phyloP scores from a whole-genome alignment of 2,329 filamentous ascomycete species.

The Hypomyces rosellus region DNA sequence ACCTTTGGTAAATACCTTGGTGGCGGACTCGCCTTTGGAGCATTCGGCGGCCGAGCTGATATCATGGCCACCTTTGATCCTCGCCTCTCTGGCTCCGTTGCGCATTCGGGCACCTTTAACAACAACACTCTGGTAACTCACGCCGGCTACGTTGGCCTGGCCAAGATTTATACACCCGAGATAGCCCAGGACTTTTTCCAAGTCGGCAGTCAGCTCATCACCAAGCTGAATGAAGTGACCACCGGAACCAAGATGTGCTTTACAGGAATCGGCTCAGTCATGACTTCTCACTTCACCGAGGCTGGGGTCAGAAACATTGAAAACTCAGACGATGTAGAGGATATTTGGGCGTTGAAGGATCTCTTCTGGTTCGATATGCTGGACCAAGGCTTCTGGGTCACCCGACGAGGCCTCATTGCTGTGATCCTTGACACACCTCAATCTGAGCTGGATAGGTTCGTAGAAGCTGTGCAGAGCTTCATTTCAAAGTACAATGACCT shows the following conservation, averaged over 20 bases:
- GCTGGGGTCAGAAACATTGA: conserved; percentile 21
- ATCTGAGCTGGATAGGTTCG: conserved; percentile 35
- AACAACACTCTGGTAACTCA: conserved; percentile 58
- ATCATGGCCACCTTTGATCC: conserved; percentile 56
- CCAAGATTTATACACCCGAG: conserved; percentile 28
- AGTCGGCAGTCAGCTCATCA: conserved; percentile 24
- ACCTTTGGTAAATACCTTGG: conserved; percentile 63
- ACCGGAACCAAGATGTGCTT: conserved; percentile 32
- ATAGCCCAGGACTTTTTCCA: conserved; percentile 26
- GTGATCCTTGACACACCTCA: conserved; percentile 33
- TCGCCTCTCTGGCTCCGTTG: conserved; percentile 30
- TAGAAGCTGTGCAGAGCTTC: conserved; percentile 30
- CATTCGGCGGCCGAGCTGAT: conserved; percentile 54
- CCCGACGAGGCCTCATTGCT: conserved; percentile 34
- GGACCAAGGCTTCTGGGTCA: conserved; percentile 37
- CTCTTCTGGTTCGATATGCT: conserved; percentile 44
- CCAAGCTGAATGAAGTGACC: conserved; percentile 24
- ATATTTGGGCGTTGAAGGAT: conserved; percentile 29
- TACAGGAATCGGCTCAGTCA: conserved; percentile 31
- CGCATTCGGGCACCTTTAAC: conserved; percentile 61
- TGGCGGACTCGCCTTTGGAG: conserved; percentile 60
- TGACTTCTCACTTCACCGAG: conserved; percentile 32
- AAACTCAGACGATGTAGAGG: conserved; percentile 24
- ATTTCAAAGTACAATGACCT: conserved; percentile 21
- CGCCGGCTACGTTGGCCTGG: conserved; percentile 40